Evolutionary conservation across 805 yeast genomes (phyloP).

Genomic region (Ogataea trehalophila): DNA sequence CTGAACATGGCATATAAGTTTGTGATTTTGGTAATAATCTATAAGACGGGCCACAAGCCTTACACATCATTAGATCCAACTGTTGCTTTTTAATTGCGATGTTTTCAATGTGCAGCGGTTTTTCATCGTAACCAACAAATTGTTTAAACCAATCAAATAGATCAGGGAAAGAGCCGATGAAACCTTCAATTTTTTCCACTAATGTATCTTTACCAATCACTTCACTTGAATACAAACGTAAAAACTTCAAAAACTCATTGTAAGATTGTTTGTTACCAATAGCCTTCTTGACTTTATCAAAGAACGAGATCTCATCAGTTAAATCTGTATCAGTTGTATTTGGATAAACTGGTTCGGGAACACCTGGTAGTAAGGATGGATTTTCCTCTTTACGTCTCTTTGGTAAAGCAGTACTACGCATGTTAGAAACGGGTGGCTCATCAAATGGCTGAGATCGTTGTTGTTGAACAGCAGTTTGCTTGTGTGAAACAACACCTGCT

Average conservation of each 20-base stretch:
- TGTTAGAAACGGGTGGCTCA: constrained; percentile 46
- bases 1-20: constrained; percentile 95
- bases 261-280: constrained; percentile 87
- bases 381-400: constrained; percentile 31
- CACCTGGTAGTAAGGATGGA: constrained; percentile 77
- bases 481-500: background rate
- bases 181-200: constrained; percentile 79
- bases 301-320: constrained; percentile 82
- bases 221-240: constrained; percentile 86
- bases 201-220: constrained; percentile 78
- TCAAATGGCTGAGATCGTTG: constrained; percentile 27
- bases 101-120: constrained; percentile 83
- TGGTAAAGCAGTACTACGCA: constrained; percentile 32
- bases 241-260: constrained; percentile 84
- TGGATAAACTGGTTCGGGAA: constrained; percentile 75
- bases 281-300: constrained; percentile 85
- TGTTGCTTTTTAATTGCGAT: constrained; percentile 86
- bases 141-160: constrained; percentile 86
- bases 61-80: constrained; percentile 82
- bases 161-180: constrained; percentile 76
- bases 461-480: background rate
- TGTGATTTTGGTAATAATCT: constrained; percentile 90
- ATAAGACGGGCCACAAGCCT: constrained; percentile 93
- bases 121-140: constrained; percentile 85
- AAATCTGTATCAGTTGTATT: constrained; percentile 55